Base-by-base conservation (phyloP, 805 yeast species). In the Ogataea saltuana region DNA sequence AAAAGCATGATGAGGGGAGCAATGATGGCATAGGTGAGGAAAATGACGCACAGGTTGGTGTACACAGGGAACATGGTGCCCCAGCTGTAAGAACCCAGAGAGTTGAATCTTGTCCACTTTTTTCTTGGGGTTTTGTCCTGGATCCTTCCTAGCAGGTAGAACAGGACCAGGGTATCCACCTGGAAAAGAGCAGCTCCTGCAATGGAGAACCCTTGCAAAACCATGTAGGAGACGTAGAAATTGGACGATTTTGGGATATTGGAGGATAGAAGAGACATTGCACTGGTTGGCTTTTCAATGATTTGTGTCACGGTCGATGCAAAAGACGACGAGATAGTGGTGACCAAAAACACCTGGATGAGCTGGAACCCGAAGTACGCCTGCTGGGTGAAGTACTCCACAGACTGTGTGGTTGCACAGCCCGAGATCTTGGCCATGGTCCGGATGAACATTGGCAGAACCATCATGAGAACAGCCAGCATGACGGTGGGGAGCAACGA, bases 1-100 rank as follows among this genome's bases (percentile, higher is more conserved):
- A 93, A 90, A 16, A 84, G 64, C 50, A 90, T 65, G 49, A 91
- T 84, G 56, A 91, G 67, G 11, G 99, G 98, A 2, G 97, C 78
- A 48, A 85, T 84, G 46, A 85, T 74, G 4, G 85, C 65, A 58
- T 83, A 85, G 0, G 88, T 76, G 48, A 85, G 71, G 4, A 80
- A 67, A 45, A 85, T 84, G 48, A 83, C 82, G 4, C 83, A 83
- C 64, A 85, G 74, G 59, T 80, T 82, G 47, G 86, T 78, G 60
- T 81, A 84, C 4, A 80, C 70, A n/a, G 95, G 93, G 71, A 82
- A 85, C 4, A 76, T 67, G 1, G 91, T 83, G 45, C 95, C 95
- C 87, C 88, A 85, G 9, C 71, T 63, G 59, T 76, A 70, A 2
- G 75, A 47, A 8, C 79, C 74, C 48, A 85, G 67, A 3, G 65